A percentile compares a stretch with the other conserved stretches of the same genome.
Evolutionary conservation across 352 stramenopile species (phyloP).

Genomic region (Phytophthora megakarya): DNA sequence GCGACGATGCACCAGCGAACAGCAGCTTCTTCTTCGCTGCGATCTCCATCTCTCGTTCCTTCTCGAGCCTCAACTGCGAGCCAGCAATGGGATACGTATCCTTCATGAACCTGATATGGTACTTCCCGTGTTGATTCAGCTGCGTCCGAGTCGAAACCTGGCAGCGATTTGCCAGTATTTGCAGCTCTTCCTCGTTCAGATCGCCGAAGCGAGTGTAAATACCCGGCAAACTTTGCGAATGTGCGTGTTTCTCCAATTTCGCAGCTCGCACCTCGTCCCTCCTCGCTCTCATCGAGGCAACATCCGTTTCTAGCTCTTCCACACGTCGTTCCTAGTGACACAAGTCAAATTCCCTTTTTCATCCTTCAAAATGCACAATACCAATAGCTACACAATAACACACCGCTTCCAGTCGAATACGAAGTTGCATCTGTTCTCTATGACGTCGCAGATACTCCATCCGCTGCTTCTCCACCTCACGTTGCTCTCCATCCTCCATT

Average conservation of each 20-base stretch:
- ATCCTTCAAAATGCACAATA: neutral
- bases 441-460: constrained; percentile 51
- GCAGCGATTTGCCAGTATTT: constrained; percentile 48
- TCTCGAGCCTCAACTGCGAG: constrained; percentile 69
- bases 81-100: constrained; percentile 76
- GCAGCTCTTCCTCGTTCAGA: constrained; percentile 44
- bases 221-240: constrained; percentile 18
- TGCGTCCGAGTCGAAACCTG: constrained; percentile 32
- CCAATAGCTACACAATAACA: too few species aligned
- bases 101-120: constrained; percentile 71
- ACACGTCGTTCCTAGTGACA: constrained; percentile 39
- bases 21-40: constrained; percentile 74
- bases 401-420: constrained; percentile 65
- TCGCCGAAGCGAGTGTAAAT: constrained; percentile 61
- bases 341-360: neutral
- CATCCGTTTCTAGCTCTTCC: constrained; percentile 38
- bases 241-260: neutral
- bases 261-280: constrained; percentile 29
- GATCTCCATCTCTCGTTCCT: constrained; percentile 59
- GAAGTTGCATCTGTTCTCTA: constrained; percentile 53
- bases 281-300: constrained; percentile 32
- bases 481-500: constrained; percentile 38
- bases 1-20: constrained; percentile 34
- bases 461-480: constrained; percentile 42
- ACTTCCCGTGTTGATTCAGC: constrained; percentile 67